These are phyloP conservation scores for Cucurbita moschata DNA, from an alignment of 306 rosid genomes.

Conservation along the genomic window DNA sequence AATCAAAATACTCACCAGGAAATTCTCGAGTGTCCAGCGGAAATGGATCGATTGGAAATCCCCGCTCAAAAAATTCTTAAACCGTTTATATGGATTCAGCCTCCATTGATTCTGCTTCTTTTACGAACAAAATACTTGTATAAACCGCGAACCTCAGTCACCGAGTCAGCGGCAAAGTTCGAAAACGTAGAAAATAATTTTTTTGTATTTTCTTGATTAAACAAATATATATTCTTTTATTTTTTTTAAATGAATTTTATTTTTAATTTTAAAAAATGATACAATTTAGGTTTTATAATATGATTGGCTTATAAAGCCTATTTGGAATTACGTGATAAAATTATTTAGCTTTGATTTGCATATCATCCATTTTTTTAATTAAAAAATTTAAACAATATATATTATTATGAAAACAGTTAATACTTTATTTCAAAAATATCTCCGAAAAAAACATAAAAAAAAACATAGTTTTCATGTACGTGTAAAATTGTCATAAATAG, in stretches of 20 bases:
- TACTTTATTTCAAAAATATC: too few relatives aligned
- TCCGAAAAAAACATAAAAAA: too few relatives aligned
- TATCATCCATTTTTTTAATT: too few relatives aligned
- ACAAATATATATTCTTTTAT: not conserved
- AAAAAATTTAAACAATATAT: too few relatives aligned
- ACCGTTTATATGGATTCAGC: not conserved
- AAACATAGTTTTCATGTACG: too few relatives aligned
- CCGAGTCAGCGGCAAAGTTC: not conserved
- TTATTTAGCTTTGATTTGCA: too few relatives aligned
- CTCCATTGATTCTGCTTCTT: not conserved
- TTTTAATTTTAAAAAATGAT: not conserved
- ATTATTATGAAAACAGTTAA: too few relatives aligned
- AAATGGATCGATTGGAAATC: not conserved
- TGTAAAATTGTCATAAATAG: too few relatives aligned
- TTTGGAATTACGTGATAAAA: not conserved
- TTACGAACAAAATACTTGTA: not conserved
- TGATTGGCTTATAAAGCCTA: too few relatives aligned
- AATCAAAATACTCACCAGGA: not conserved
- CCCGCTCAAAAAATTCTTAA: not conserved
- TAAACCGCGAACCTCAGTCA: not conserved
- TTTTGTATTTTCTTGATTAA: not conserved
- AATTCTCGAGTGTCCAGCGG: not conserved
- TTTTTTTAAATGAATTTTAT: not conserved
- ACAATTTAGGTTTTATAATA: not conserved
- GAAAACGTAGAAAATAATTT: not conserved